phyloP scores from a whole-genome alignment of 2,329 filamentous ascomycete species.

The Diaporthe aspalathi region DNA sequence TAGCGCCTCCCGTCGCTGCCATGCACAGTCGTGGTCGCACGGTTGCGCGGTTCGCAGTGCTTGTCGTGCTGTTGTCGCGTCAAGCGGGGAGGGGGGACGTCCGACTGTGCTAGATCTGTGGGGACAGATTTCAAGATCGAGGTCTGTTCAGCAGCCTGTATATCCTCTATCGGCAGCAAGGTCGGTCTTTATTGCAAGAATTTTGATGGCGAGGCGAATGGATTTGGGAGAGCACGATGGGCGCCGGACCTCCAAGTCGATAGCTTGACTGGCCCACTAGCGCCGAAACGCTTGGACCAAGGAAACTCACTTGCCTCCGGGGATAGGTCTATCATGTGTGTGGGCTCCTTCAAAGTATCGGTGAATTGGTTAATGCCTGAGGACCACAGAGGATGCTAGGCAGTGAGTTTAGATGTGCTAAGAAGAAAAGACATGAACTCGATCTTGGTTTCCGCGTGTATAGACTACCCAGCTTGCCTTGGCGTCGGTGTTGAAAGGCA shows the following conservation, averaged over 20 bases:
- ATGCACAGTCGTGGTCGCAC: conserved; percentile 31
- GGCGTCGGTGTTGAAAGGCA: not conserved
- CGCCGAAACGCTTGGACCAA: conserved; percentile 25
- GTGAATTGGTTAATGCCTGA: not conserved
- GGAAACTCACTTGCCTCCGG: not conserved
- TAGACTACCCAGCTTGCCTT: not conserved
- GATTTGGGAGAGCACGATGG: not conserved
- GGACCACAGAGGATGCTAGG: too few relatives aligned
- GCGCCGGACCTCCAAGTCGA: not conserved
- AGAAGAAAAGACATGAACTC: not conserved
- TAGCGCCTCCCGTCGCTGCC: conserved; percentile 35
- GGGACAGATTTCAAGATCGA: not conserved
- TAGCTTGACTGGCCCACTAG: not conserved
- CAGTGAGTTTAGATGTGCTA: not conserved
- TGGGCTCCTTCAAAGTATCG: not conserved
- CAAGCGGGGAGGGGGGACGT: not conserved
- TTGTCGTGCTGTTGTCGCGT: conserved; percentile 13
- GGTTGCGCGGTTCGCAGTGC: not conserved
- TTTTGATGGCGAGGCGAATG: not conserved
- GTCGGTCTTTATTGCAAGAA: not conserved
- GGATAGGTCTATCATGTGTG: not conserved
- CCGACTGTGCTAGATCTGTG: too few relatives aligned
- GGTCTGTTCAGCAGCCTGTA: not conserved
- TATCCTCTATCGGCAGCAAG: not conserved
- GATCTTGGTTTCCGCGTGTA: not conserved